phyloP scores from a whole-genome alignment of 805 yeast genomes.

The Saccharomyces paradoxus region DNA sequence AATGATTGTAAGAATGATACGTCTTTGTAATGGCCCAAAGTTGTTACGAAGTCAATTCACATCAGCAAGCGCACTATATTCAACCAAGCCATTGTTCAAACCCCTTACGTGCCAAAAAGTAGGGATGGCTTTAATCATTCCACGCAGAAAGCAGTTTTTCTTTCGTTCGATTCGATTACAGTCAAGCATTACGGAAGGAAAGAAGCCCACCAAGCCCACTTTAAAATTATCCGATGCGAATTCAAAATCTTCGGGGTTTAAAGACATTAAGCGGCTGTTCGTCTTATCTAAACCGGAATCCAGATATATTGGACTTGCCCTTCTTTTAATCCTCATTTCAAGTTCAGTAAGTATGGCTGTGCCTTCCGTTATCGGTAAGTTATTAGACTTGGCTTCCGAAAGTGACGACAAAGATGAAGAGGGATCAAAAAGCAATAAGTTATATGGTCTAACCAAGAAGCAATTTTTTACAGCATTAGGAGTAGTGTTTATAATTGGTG shows the following conservation, averaged over 20 bases:
- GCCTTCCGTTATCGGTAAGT: constrained; percentile 79
- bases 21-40: not conserved
- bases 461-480: constrained; percentile 58
- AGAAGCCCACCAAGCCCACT: not conserved
- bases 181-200: not conserved
- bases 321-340: constrained; percentile 55
- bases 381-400: constrained; percentile 59
- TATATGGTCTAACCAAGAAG: constrained; percentile 53
- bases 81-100: not conserved
- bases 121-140: not conserved
- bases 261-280: constrained; percentile 39
- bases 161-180: not conserved
- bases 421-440: constrained; percentile 26
- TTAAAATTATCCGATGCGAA: constrained; percentile 27
- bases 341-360: constrained; percentile 75
- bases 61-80: not conserved
- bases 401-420: constrained; percentile 20
- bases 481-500: constrained; percentile 61
- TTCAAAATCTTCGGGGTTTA: constrained; percentile 30
- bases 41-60: not conserved
- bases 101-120: not conserved
- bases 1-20: not conserved
- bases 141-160: not conserved
- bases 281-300: constrained; percentile 51
- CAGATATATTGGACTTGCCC: constrained; percentile 49